Conservation (phyloP, 345 rosid genomes). For the Physaria fendleri region DNA sequence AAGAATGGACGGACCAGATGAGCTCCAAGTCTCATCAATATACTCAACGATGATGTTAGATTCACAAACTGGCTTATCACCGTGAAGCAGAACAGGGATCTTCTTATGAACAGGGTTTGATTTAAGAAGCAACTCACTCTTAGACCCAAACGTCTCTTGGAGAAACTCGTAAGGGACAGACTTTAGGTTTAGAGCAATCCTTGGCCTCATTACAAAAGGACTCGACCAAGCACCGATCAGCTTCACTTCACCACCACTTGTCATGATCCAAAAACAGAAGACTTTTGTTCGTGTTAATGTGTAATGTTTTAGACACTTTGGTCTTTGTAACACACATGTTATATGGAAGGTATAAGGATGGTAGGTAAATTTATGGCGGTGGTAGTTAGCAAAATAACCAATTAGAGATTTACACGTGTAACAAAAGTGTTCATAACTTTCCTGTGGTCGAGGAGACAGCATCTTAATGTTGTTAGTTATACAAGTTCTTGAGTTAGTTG, state of each 20-base stretch:
- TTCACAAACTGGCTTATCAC: constrained; percentile 54
- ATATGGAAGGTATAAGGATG: neutral
- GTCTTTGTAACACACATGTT: neutral
- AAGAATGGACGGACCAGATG: constrained; percentile 52
- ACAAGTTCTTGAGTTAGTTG: constrained; percentile 50
- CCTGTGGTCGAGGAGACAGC: too few species aligned
- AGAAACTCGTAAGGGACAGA: constrained; percentile 24
- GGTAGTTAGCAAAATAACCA: too few species aligned
- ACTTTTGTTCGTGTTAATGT: neutral
- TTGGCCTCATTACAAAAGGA: constrained; percentile 27
- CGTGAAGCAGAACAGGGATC: constrained; percentile 69
- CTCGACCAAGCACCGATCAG: constrained; percentile 32
- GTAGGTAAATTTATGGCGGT: constrained; percentile 16
- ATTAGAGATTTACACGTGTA: too few species aligned
- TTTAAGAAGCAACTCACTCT: constrained; percentile 65
- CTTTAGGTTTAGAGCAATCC: constrained; percentile 27
- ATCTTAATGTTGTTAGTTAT: too few species aligned
- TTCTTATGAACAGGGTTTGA: constrained; percentile 81
- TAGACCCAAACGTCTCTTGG: constrained; percentile 42
- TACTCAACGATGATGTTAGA: constrained; percentile 68
- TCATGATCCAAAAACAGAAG: constrained; percentile 23
- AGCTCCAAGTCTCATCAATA: constrained; percentile 57
- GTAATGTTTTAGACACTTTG: neutral
- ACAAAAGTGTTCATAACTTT: too few species aligned
- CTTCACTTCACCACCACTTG: constrained; percentile 26